A percentile compares a stretch with the other conserved stretches of the same genome.
These are phyloP conservation scores for Berberis vulgaris DNA, from an alignment of 164 flowering plant genomes.

Conservation along the genomic window DNA sequence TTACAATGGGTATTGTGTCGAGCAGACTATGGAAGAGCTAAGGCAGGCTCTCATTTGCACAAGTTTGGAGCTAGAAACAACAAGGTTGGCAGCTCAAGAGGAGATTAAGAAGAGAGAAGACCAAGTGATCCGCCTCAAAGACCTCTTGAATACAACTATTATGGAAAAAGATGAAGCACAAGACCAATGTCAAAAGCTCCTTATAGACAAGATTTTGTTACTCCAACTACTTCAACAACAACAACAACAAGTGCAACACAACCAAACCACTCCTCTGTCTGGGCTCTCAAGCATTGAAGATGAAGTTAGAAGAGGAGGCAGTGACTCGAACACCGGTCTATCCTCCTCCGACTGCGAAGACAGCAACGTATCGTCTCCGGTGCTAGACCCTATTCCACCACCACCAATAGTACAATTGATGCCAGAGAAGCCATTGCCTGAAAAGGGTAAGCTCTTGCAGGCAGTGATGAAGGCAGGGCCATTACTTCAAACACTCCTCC, in stretches of 20 bases:
- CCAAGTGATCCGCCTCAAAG: conserved; percentile 26
- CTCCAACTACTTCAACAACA: neutral
- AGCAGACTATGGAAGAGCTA: conserved; percentile 48
- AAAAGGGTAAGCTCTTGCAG: conserved; percentile 57
- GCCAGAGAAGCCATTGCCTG: conserved; percentile 49
- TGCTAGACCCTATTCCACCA: conserved; percentile 45
- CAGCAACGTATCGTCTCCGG: conserved; percentile 51
- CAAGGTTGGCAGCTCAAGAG: conserved; percentile 42
- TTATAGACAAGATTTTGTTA: conserved; percentile 21
- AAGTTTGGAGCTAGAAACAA: conserved; percentile 39
- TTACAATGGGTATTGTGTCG: neutral
- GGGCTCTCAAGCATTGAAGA: conserved; percentile 1
- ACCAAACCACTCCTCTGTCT: neutral
- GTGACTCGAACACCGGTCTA: conserved; percentile 31
- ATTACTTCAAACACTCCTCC: conserved; percentile 59
- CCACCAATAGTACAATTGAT: conserved; percentile 41
- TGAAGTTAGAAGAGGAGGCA: neutral
- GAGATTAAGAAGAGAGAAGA: conserved; percentile 41
- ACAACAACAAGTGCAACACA: neutral
- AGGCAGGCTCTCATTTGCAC: conserved; percentile 41
- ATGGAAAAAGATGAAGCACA: conserved; percentile 77
- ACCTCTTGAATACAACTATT: conserved; percentile 35
- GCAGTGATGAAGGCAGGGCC: conserved; percentile 79
- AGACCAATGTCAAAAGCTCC: conserved; percentile 40
- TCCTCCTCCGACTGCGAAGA: conserved; percentile 28